These are phyloP conservation scores for Solanum dulcamara DNA, from an alignment of 257 asterid species.

Conservation along the genomic window DNA sequence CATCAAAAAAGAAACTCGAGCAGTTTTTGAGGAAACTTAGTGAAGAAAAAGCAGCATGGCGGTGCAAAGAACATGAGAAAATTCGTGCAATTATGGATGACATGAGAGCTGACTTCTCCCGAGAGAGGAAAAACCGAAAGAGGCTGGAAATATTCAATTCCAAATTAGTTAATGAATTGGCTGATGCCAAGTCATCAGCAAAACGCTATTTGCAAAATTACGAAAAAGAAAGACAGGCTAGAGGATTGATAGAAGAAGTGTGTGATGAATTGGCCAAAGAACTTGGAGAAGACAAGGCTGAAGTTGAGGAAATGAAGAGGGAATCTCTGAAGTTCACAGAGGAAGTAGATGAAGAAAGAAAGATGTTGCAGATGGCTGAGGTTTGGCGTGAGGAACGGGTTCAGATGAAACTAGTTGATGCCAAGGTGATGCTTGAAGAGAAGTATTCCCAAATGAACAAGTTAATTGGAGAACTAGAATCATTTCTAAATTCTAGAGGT, in stretches of 20 bases:
- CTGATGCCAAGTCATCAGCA: constrained; percentile 39
- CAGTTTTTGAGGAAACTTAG: constrained; percentile 52
- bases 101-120: constrained; percentile 37
- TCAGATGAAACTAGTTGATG: constrained; percentile 64
- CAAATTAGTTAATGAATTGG: constrained; percentile 43
- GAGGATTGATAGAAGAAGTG: constrained; percentile 59
- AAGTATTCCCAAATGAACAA: constrained; percentile 42
- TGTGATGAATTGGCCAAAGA: constrained; percentile 70
- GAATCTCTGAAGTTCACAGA: constrained; percentile 41
- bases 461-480: constrained; percentile 36
- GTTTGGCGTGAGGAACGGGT: constrained; percentile 80
- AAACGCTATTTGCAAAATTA: constrained; percentile 44
- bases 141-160: constrained; percentile 45
- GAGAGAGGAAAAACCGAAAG: constrained; percentile 47
- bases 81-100: constrained; percentile 45
- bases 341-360: constrained; percentile 70
- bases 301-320: constrained; percentile 44
- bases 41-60: constrained; percentile 57
- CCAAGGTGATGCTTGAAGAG: constrained; percentile 62
- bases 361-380: constrained; percentile 71
- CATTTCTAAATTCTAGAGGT: constrained; percentile 22
- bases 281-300: constrained; percentile 54
- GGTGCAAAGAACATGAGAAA: constrained; percentile 57
- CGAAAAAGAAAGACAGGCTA: constrained; percentile 53
- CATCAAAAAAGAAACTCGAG: constrained; percentile 54